These are phyloP conservation scores for Phoenix roebelenii DNA, from an alignment of 176 grass and related monocot genomes.

Conservation along the genomic window DNA sequence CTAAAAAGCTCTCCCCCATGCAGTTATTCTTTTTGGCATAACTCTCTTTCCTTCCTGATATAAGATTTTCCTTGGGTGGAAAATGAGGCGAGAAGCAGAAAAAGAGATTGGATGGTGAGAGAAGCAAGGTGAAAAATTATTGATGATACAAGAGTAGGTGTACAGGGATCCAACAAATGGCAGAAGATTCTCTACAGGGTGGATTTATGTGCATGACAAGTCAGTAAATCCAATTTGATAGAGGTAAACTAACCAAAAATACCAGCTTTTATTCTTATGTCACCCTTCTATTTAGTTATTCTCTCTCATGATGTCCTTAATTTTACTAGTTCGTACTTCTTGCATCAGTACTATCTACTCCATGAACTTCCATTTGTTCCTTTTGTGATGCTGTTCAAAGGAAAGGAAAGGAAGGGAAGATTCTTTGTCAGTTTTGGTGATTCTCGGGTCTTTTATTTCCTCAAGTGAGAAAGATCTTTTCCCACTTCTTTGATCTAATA, in stretches of 20 bases:
- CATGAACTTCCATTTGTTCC: conserved; percentile 7
- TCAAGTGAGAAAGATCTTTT: conserved; percentile 17
- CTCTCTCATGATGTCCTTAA: conserved; percentile 1
- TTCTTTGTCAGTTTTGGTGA: conserved; percentile 37
- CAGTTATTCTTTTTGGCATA: not conserved
- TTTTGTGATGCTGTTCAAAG: conserved; percentile 23
- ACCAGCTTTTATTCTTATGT: conserved; percentile 12
- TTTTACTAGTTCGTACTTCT: conserved; percentile 18
- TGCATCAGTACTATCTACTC: not conserved
- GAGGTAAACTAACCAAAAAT: conserved; percentile 15
- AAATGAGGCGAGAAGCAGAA: conserved; percentile 4
- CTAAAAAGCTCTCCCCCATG: not conserved
- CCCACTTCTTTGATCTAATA: not conserved
- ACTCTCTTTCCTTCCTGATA: conserved; percentile 1
- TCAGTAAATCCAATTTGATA: conserved; percentile 52
- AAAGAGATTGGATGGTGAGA: too few relatives aligned
- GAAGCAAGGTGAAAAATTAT: not conserved
- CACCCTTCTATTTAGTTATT: too few relatives aligned
- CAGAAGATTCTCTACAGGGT: conserved; percentile 13
- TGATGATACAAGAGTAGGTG: conserved; percentile 6
- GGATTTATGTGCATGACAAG: conserved; percentile 64
- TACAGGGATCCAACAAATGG: not conserved
- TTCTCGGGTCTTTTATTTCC: conserved; percentile 34
- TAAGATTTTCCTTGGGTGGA: conserved; percentile 17
- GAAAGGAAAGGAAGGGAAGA: conserved; percentile 25